Conservation (phyloP, 2,329 filamentous ascomycete genomes). For the Paramyrothecium sp. region DNA sequence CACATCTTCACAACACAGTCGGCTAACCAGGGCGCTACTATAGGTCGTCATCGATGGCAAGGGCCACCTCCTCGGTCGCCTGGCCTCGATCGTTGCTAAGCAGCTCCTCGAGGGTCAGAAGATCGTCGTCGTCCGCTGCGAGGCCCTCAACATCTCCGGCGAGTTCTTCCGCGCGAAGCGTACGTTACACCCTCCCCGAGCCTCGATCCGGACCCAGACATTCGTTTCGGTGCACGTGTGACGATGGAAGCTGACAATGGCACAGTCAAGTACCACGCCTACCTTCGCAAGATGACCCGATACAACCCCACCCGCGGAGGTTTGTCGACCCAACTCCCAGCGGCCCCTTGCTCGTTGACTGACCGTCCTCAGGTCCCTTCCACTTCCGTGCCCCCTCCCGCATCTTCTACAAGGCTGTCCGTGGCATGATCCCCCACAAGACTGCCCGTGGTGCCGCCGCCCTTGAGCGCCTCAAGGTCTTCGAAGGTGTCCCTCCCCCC, state of each 20-base stretch:
- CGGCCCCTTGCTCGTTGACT: slow-evolving; percentile 15
- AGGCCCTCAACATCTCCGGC: slow-evolving; percentile 99
- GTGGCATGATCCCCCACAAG: slow-evolving; percentile 99
- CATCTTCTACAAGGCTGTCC: slow-evolving; percentile 99
- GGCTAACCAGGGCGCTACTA: slow-evolving; percentile 10
- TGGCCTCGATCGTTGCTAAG: slow-evolving; percentile 98
- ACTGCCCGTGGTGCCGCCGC: slow-evolving; percentile 95
- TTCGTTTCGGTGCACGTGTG: slow-evolving; percentile 2
- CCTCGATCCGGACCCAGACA: too few relatives aligned
- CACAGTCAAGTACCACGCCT: slow-evolving; percentile 99
- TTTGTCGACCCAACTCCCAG: slow-evolving; percentile 46
- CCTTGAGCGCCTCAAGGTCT: slow-evolving; percentile 98
- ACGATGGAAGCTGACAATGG: slow-evolving; percentile 42
- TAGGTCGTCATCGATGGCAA: slow-evolving; percentile 99
- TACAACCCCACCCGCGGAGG: slow-evolving; percentile 99
- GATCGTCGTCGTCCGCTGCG: slow-evolving; percentile 98
- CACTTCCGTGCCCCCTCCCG: slow-evolving; percentile 99
- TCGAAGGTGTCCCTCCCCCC: slow-evolving; percentile 97
- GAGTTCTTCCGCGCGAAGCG: slow-evolving; percentile 99
- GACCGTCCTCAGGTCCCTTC: slow-evolving; percentile 76
- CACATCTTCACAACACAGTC: slow-evolving; percentile 19
- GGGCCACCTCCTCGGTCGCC: slow-evolving; percentile 98
- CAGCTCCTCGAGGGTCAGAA: slow-evolving; percentile 99
- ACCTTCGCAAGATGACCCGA: slow-evolving; percentile 99
- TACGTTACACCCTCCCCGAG: slow-evolving; percentile 60